phyloP scores from a whole-genome alignment of 768 basidiomycete genomes.

The Thelephora ganbajun region DNA sequence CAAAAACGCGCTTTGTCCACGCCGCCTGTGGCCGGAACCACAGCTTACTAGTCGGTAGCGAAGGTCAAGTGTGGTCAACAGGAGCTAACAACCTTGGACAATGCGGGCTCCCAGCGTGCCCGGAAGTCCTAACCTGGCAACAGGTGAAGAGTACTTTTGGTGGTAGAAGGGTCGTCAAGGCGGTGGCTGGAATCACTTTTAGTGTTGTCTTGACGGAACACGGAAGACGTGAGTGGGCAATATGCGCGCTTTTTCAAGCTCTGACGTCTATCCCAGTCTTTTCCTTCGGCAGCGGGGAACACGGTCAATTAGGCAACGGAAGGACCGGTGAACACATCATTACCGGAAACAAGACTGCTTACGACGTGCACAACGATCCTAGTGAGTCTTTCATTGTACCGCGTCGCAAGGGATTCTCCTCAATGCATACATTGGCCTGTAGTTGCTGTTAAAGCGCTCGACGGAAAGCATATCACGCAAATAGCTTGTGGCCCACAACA shows the following conservation, averaged over 20 bases:
- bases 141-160: slow-evolving; percentile 38
- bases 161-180: slow-evolving; percentile 52
- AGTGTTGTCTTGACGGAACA: slow-evolving; percentile 68
- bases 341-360: slow-evolving; percentile 73
- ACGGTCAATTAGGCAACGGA: slow-evolving; percentile 89
- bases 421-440: slow-evolving; percentile 7
- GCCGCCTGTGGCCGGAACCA: slow-evolving; percentile 81
- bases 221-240: slow-evolving; percentile 49
- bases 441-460: slow-evolving; percentile 68
- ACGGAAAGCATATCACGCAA: slow-evolving; percentile 64
- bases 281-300: slow-evolving; percentile 82
- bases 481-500: slow-evolving; percentile 86
- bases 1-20: slow-evolving; percentile 41
- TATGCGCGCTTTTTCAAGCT: background rate
- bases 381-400: slow-evolving; percentile 24
- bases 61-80: slow-evolving; percentile 73
- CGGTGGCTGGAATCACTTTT: slow-evolving; percentile 74
- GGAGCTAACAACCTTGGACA: slow-evolving; percentile 75
- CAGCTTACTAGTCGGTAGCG: slow-evolving; percentile 67
- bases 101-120: slow-evolving; percentile 57
- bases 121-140: slow-evolving; percentile 58
- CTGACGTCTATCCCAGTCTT: slow-evolving; percentile 38
- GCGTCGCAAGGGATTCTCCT: slow-evolving; percentile 3
- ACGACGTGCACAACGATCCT: slow-evolving; percentile 62
- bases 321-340: slow-evolving; percentile 85